These are phyloP conservation scores for Crassisporium funariophilum DNA, from an alignment of 768 basidiomycete species.

Conservation along the genomic window DNA sequence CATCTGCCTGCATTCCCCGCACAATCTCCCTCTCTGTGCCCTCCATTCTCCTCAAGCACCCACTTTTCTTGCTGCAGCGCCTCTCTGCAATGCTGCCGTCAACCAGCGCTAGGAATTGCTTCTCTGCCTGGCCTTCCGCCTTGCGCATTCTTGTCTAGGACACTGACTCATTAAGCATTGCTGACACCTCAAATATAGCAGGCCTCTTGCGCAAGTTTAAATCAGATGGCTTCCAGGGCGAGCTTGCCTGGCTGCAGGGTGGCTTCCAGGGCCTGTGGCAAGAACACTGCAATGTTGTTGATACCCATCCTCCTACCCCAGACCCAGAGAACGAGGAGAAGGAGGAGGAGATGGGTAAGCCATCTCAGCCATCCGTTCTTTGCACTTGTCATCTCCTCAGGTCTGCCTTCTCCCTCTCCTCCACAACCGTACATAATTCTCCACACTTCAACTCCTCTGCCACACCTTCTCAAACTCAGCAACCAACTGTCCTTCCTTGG, in stretches of 20 bases:
- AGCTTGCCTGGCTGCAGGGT: conserved; percentile 79
- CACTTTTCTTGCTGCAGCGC: conserved; percentile 77
- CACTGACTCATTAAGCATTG: conserved; percentile 64
- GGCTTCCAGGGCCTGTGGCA: conserved; percentile 76
- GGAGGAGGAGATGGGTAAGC: conserved; percentile 29
- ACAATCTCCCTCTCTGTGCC: conserved; percentile 90
- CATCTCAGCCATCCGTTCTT: conserved; percentile 35
- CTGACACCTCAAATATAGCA: conserved; percentile 66
- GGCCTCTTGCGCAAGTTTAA: conserved; percentile 79
- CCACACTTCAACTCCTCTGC: conserved; percentile 23
- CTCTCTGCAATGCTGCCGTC: conserved; percentile 82
- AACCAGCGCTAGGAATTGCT: conserved; percentile 53
- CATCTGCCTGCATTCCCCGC: conserved; percentile 60
- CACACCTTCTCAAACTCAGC: conserved; percentile 16
- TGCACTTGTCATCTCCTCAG: conserved; percentile 63
- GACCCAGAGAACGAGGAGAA: conserved; percentile 60
- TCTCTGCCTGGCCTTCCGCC: conserved; percentile 59
- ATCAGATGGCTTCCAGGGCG: conserved; percentile 51
- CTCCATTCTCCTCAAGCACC: conserved; percentile 91
- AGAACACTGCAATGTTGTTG: conserved; percentile 53
- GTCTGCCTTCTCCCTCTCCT: conserved; percentile 62
- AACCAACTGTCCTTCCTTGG: conserved; percentile 14
- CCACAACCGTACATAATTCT: conserved; percentile 37
- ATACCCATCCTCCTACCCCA: conserved; percentile 47
- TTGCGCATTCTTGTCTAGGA: conserved; percentile 82